Conservation (phyloP, 1,284 basidiomycete genomes). For the Melampsora occidentalis region DNA sequence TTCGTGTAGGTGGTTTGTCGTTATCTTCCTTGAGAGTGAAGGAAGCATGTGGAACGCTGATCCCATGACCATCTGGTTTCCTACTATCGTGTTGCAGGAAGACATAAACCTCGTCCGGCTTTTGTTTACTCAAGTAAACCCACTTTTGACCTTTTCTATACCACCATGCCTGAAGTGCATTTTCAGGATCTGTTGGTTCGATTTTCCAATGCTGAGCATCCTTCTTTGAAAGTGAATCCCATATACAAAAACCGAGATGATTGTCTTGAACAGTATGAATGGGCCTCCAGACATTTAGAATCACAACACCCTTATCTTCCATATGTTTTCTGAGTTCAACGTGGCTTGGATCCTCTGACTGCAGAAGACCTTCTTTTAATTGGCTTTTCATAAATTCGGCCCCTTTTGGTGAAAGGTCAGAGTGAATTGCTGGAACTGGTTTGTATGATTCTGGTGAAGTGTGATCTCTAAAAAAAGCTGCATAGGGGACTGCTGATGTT, state of each 20-base stretch:
- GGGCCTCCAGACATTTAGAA: background rate
- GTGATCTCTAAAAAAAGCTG: no score
- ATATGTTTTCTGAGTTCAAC: no score
- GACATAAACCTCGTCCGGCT: background rate
- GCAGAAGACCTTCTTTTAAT: no score
- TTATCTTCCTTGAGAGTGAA: background rate
- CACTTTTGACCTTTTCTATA: background rate
- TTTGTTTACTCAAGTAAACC: background rate
- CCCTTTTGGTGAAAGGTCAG: no score
- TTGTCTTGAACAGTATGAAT: background rate
- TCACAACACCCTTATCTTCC: background rate
- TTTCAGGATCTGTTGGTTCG: background rate
- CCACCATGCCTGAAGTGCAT: background rate
- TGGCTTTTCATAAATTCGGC: no score
- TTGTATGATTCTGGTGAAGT: no score
- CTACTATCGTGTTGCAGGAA: background rate
- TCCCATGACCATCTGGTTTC: background rate
- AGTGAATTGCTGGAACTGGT: no score
- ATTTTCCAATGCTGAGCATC: background rate
- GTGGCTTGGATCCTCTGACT: no score
- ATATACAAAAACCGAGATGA: background rate
- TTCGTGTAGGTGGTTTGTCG: no score
- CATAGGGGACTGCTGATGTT: no score
- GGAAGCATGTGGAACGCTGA: background rate
- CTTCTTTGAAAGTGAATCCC: background rate